Percentiles rank a stretch among this genome's conserved stretches.
These are phyloP conservation scores for Zopfia rhizophila DNA, from an alignment of 2,329 filamentous ascomycete species.

Conservation along the genomic window DNA sequence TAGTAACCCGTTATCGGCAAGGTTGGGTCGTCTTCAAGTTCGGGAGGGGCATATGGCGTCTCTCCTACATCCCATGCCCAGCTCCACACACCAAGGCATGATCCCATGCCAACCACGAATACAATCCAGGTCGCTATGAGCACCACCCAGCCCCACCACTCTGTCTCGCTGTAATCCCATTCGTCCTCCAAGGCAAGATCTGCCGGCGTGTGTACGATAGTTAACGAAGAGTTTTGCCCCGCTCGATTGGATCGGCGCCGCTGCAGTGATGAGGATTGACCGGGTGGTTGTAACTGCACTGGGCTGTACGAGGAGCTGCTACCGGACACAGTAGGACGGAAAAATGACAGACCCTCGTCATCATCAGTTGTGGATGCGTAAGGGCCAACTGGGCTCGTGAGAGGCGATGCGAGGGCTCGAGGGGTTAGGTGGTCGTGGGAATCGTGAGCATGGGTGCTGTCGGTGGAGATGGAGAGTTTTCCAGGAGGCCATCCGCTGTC, in stretches of 20 bases:
- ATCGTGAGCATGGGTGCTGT: conserved; percentile 19
- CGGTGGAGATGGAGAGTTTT: conserved; percentile 27
- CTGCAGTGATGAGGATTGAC: conserved; percentile 33
- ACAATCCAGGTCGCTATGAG: conserved; percentile 92
- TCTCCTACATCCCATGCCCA: conserved; percentile 99
- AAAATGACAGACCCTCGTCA: conserved; percentile 77
- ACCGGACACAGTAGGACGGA: conserved; percentile 49
- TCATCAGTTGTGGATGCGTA: conserved; percentile 84
- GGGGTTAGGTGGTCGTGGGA: conserved; percentile 37
- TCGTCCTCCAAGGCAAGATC: conserved; percentile 59
- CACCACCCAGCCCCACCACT: conserved; percentile 98
- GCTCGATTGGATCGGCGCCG: conserved; percentile 45
- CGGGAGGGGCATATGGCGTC: conserved; percentile 93
- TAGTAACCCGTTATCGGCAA: conserved; percentile 97
- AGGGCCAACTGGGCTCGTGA: conserved; percentile 66
- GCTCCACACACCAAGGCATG: conserved; percentile 92
- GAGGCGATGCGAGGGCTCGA: conserved; percentile 46
- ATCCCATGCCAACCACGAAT: conserved; percentile 96
- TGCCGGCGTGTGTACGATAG: conserved; percentile 34
- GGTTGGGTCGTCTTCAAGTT: conserved; percentile 93
- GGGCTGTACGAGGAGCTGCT: conserved; percentile 53
- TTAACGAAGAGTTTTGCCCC: conserved; percentile 34
- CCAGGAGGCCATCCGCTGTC: conserved; percentile 38
- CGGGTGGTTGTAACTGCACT: conserved; percentile 24
- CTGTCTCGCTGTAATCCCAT: conserved; percentile 94